Evolutionary conservation across 192 early-diverging fungal species (phyloP), one percentile per base, ranked within the genome.

Genomic region (Backusella australiensis): DNA sequence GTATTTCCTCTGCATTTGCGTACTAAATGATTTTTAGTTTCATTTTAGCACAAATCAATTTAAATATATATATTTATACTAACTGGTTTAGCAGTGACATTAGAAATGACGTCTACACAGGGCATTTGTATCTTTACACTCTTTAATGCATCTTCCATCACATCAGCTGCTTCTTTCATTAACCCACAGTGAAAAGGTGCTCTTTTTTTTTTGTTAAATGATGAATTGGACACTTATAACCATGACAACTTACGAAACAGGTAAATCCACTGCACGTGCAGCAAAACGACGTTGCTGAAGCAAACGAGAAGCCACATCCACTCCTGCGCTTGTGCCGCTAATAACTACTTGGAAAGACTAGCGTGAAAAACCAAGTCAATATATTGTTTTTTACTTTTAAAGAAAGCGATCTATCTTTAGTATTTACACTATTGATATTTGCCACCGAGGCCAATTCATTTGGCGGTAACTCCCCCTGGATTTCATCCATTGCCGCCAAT

Each of bases 161-260:
- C 85, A 42, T 90, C 86, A 1, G 93, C 93, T 6, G 96, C 97
- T 23, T 94, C 92, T 36, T 86, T 85, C 97, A 99, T 97, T 71
- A 99, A 81, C 39, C 84, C 89, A 83, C 96, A 97, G 84, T 99
- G 97, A 77, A 99, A 99, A 3, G 97, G 97, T 29, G 96, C 97
- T 26, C 85, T 89, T 56, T 56, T 56, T 53, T 3, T 8, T 8
- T 26, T 9, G 41, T n/a, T 34, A 44, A 35, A 44, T 72, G 56
- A 23, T 75, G 4, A 26, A 41, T 56, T n/a, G 34, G 29, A 34
- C 63, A 12, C 72, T 21, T 15, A 4, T 34, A 39, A 52, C 4
- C 26, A 34, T 23, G 17, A 53, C 8, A 70, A 80, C 87, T 78
- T 86, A 88, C 82, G 96, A 97, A 9, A 99, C 97, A 0, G 96